A percentile compares a stretch with the other conserved stretches of the same genome.
phyloP scores from a whole-genome alignment of 2,329 filamentous ascomycete genomes.

The Fusarium luffae region DNA sequence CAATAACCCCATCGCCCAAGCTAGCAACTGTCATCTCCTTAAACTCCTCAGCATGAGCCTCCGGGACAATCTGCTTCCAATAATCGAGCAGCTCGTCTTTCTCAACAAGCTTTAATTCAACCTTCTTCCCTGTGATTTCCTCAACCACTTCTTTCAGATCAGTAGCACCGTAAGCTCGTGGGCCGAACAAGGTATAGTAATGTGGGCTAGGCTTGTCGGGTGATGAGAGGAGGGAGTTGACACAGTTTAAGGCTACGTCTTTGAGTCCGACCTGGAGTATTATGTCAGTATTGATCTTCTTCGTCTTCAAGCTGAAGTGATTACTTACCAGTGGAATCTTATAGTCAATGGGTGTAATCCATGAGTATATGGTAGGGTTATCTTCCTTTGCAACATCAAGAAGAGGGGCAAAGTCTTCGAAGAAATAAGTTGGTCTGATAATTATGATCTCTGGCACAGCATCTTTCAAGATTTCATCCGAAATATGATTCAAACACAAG shows the following conservation, averaged over 20 bases:
- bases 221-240: constrained; percentile 38
- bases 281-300: not conserved
- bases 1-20: constrained; percentile 43
- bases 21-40: constrained; percentile 45
- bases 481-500: constrained; percentile 38
- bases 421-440: constrained; percentile 39
- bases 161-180: constrained; percentile 43
- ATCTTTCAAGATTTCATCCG: constrained; percentile 36
- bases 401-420: constrained; percentile 38
- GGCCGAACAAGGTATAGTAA: constrained; percentile 46
- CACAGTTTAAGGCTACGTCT: constrained; percentile 46
- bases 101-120: constrained; percentile 39
- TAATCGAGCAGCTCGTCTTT: constrained; percentile 41
- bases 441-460: constrained; percentile 36
- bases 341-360: constrained; percentile 44
- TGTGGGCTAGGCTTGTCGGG: constrained; percentile 18
- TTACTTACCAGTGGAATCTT: constrained; percentile 48
- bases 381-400: constrained; percentile 39
- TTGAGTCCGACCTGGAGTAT: constrained; percentile 44
- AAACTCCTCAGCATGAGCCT: constrained; percentile 41
- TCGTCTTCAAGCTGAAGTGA: rapidly evolving
- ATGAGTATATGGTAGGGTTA: constrained; percentile 42
- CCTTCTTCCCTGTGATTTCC: constrained; percentile 42
- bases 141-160: constrained; percentile 48
- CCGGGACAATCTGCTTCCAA: constrained; percentile 40